Conservation (phyloP, 2,329 filamentous ascomycete species). For the Neopestalotiopsis clavispora region DNA sequence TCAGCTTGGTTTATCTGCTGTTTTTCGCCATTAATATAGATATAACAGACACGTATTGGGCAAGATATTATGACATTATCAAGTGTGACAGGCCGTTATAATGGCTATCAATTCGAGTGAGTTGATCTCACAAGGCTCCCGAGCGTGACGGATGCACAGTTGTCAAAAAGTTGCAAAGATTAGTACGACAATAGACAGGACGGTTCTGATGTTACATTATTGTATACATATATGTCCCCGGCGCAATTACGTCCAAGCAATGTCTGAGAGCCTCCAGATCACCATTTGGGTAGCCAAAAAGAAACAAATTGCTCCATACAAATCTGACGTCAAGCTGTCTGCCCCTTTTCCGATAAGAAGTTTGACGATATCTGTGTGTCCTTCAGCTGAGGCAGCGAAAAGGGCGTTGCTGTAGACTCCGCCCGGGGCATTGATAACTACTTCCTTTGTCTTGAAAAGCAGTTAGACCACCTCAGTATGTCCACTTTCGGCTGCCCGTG, state of each 20-base stretch:
- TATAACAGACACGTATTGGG: background rate
- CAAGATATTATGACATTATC: background rate
- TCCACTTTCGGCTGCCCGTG: background rate
- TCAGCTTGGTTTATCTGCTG: background rate
- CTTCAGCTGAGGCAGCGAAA: background rate
- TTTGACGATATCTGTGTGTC: background rate
- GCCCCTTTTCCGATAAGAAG: conserved; percentile 9
- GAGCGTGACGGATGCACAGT: background rate
- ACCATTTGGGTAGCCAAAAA: too few species aligned
- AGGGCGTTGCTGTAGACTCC: conserved; percentile 13
- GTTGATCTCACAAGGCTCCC: background rate
- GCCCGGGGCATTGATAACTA: conserved; percentile 7
- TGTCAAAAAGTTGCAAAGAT: background rate
- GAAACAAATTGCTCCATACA: too few species aligned
- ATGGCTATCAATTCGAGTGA: background rate
- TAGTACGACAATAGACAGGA: background rate
- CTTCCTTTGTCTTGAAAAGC: background rate
- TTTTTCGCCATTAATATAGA: background rate
- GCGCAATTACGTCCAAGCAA: too few species aligned
- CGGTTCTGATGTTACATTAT: too few species aligned
- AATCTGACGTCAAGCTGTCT: background rate
- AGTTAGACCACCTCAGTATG: conserved; percentile 1
- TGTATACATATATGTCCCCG: too few species aligned
- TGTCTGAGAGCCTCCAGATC: too few species aligned
- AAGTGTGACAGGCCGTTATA: background rate